phyloP scores from a whole-genome alignment of 192 early-diverging fungal genomes.

The Umbelopsis sp. region DNA sequence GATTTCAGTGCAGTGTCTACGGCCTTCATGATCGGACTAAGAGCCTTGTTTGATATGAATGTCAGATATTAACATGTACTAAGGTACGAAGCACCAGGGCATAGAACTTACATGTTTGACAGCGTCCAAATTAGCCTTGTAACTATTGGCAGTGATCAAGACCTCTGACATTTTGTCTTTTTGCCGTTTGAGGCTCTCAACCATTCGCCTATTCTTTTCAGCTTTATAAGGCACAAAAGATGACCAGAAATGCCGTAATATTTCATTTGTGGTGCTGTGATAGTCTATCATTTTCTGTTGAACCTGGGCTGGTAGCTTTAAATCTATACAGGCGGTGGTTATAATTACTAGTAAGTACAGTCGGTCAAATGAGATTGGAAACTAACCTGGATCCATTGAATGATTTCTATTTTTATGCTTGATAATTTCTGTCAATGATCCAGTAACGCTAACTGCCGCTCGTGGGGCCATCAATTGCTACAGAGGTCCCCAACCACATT shows the following conservation, averaged over 20 bases:
- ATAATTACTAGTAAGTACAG: not conserved
- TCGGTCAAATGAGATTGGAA: not conserved
- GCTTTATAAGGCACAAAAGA: conserved; percentile 45
- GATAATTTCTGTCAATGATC: conserved; percentile 17
- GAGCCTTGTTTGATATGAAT: conserved; percentile 28
- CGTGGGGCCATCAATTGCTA: conserved; percentile 23
- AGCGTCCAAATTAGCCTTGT: conserved; percentile 29
- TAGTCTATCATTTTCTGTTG: conserved; percentile 44
- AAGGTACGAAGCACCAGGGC: not conserved
- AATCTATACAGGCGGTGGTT: conserved; percentile 19
- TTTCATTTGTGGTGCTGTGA: conserved; percentile 55
- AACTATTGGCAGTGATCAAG: conserved; percentile 39
- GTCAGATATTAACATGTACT: not conserved
- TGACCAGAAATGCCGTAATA: conserved; percentile 59
- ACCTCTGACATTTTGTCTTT: conserved; percentile 44
- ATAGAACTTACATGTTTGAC: conserved; percentile 26
- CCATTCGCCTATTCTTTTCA: conserved; percentile 51
- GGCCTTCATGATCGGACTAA: conserved; percentile 40
- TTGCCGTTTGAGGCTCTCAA: conserved; percentile 45
- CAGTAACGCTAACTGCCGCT: conserved; percentile 24
- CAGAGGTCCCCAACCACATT: not conserved
- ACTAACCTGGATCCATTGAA: conserved; percentile 32
- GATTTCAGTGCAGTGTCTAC: conserved; percentile 49
- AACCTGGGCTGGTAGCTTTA: conserved; percentile 40
- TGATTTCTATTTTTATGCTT: conserved; percentile 17